phyloP scores from a whole-genome alignment of 2,329 filamentous ascomycete genomes.

The Coniochaeta hoffmannii region DNA sequence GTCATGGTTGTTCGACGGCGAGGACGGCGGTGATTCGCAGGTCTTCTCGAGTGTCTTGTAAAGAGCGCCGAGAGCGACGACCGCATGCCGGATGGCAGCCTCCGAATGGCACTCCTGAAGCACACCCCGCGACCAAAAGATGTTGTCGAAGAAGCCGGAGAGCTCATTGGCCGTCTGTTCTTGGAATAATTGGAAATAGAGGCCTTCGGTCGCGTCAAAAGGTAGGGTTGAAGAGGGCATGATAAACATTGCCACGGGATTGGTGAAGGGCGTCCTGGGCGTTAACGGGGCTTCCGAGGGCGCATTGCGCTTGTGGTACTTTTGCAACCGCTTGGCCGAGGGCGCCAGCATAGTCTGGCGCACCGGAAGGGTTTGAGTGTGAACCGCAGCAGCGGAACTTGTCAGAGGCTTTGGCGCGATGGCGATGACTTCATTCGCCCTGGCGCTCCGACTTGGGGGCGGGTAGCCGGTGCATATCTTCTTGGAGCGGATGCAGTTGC shows the following conservation, averaged over 20 bases:
- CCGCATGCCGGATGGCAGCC: slow-evolving; percentile 54
- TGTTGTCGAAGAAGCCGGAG: slow-evolving; percentile 59
- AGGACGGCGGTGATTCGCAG: slow-evolving; percentile 40
- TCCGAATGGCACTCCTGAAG: slow-evolving; percentile 57
- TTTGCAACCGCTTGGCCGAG: slow-evolving; percentile 12
- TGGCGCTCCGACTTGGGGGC: slow-evolving; percentile 41
- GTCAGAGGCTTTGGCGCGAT: slow-evolving; percentile 40
- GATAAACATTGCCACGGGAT: slow-evolving; percentile 24
- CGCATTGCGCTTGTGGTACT: slow-evolving; percentile 19
- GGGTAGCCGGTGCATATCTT: slow-evolving; percentile 55
- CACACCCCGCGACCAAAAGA: slow-evolving; percentile 58
- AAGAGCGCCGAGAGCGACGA: slow-evolving; percentile 57
- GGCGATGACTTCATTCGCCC: slow-evolving; percentile 36
- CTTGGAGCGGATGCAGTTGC: slow-evolving; percentile 51
- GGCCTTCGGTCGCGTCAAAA: slow-evolving; percentile 42
- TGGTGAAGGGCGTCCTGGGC: not conserved
- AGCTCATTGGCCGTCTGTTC: slow-evolving; percentile 54
- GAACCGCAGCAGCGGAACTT: slow-evolving; percentile 11
- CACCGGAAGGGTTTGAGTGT: slow-evolving; percentile 7
- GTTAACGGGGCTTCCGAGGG: slow-evolving; percentile 10
- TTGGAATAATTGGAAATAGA: slow-evolving; percentile 57
- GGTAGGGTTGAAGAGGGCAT: slow-evolving; percentile 37
- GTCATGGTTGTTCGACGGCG: slow-evolving; percentile 28
- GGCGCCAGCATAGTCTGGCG: slow-evolving; percentile 14
- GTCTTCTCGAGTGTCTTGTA: slow-evolving; percentile 60